Evolutionary conservation across 169 alveolate species (phyloP).

Genomic region (Hepatocystis sp.): DNA sequence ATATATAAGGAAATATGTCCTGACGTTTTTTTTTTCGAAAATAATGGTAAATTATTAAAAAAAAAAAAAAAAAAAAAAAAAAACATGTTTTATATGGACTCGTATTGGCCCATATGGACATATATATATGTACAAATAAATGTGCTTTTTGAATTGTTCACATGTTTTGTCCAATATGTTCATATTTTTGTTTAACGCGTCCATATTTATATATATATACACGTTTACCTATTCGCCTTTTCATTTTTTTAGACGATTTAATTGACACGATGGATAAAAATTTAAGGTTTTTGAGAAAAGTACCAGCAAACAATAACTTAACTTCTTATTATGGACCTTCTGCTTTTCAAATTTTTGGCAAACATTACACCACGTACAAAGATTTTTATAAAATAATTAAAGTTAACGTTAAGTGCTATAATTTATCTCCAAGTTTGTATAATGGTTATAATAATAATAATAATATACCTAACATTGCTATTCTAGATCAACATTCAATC

Average conservation of each 20-base stretch:
- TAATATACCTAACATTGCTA: too few relatives aligned
- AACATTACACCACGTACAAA: conserved; percentile 28
- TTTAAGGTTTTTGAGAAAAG: conserved; percentile 12
- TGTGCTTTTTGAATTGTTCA: too few relatives aligned
- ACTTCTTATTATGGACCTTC: conserved; percentile 50
- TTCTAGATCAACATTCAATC: too few relatives aligned
- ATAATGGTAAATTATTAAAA: conserved; percentile 20
- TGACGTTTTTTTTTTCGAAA: conserved; percentile 21
- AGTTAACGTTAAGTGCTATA: conserved; percentile 16
- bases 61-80: too few relatives aligned
- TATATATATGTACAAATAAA: too few relatives aligned
- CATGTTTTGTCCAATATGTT: too few relatives aligned
- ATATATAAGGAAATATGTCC: conserved; percentile 36
- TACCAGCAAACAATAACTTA: conserved; percentile 35
- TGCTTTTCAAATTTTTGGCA: conserved; percentile 37
- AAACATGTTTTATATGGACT: too few relatives aligned
- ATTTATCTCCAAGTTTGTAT: conserved; percentile 1
- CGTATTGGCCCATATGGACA: too few relatives aligned
- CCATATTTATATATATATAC: background rate
- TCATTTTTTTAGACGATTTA: conserved; percentile 14
- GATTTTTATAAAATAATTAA: conserved; percentile 21
- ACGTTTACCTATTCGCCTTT: background rate
- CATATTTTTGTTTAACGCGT: too few relatives aligned
- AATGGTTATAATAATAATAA: background rate
- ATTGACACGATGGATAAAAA: conserved; percentile 32